Evolutionary conservation across 768 basidiomycete species (phyloP), one percentile per base, ranked within the genome.

Genomic region (Gymnopilus junonius): DNA sequence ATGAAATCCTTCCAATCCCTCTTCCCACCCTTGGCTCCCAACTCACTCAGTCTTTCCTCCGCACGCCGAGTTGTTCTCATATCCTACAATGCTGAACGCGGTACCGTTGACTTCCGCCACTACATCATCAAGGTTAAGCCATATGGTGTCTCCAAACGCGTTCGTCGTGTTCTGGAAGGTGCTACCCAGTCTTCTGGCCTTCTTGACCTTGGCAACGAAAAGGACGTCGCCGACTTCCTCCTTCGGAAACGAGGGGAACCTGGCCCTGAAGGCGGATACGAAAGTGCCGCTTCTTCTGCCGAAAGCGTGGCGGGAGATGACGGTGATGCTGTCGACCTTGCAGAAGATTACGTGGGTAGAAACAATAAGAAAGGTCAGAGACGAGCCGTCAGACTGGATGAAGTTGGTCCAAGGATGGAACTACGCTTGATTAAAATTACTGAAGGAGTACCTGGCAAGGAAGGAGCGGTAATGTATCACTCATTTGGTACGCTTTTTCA

Each of bases 1-100:
- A 91, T 95, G 85, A 97, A 97, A 76, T 87, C 95, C 62, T 97
- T 99, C 79, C 97, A 99, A 75, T 90, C 93, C 31, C 81, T 99
- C 63, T 99, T 98, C 79, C 97, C 97, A 4, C 91, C 97, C 0
- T 92, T 99, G 50, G 83, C 93, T 11, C 93, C 93, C 1, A 84
- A 92, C 69, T 84, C 87, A 32, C 82, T 95, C 73, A 85, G 87
- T 21, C 87, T 94, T 55, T 91, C 96, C 56, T 92, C 94, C 32
- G 96, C 96, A 3, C 93, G 97, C 32, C 88, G 97, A 69, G 91
- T 99, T 59, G 94, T 99, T 34, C 90, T 99, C 54, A 80, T 99
- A 54, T 89, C 95, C 0, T 98, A 98, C 81, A 95, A 95, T 75
- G 77, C 91, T 20, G 90, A 91, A 21, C 89, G 87, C 51, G 91